phyloP scores from a whole-genome alignment of 495 filamentous ascomycete genomes.

The Penicillium nucicola region DNA sequence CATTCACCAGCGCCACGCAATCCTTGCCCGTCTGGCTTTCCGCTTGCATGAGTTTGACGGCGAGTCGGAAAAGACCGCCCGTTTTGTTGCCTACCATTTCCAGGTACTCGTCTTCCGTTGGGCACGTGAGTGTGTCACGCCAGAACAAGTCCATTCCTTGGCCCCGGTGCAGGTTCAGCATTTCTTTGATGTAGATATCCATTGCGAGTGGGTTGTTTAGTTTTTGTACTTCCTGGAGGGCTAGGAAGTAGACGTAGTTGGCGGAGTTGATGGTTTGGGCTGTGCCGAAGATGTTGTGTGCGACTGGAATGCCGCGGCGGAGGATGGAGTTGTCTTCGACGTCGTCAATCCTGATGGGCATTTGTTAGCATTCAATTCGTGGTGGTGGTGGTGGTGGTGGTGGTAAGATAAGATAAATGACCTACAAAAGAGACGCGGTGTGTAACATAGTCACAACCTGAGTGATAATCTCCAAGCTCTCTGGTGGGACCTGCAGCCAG shows the following conservation, averaged over 20 bases:
- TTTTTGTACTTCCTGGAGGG: conserved; percentile 76
- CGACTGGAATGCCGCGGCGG: conserved; percentile 84
- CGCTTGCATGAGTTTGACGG: conserved; percentile 94
- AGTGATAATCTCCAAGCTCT: conserved; percentile 76
- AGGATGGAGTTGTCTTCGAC: conserved; percentile 83
- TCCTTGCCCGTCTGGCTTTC: conserved; percentile 63
- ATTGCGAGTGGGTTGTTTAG: conserved; percentile 69
- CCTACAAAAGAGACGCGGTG: conserved; percentile 79
- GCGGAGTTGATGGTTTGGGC: conserved; percentile 96
- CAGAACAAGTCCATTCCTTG: conserved; percentile 98
- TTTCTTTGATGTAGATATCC: conserved; percentile 80
- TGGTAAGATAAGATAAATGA: neutral
- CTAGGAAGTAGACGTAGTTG: conserved; percentile 95
- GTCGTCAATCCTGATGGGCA: conserved; percentile 82
- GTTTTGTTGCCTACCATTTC: conserved; percentile 99
- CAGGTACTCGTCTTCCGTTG: conserved; percentile 93
- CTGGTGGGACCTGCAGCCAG: conserved; percentile 80
- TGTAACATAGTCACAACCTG: conserved; percentile 91
- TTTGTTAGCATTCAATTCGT: neutral
- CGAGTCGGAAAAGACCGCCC: conserved; percentile 89
- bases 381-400: neutral
- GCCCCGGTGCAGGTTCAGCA: conserved; percentile 90
- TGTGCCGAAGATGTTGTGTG: conserved; percentile 91
- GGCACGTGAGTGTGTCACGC: conserved; percentile 90
- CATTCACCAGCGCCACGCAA: conserved; percentile 82